phyloP scores from a whole-genome alignment of 2,329 filamentous ascomycete genomes.

The Blastomyces silverae region DNA sequence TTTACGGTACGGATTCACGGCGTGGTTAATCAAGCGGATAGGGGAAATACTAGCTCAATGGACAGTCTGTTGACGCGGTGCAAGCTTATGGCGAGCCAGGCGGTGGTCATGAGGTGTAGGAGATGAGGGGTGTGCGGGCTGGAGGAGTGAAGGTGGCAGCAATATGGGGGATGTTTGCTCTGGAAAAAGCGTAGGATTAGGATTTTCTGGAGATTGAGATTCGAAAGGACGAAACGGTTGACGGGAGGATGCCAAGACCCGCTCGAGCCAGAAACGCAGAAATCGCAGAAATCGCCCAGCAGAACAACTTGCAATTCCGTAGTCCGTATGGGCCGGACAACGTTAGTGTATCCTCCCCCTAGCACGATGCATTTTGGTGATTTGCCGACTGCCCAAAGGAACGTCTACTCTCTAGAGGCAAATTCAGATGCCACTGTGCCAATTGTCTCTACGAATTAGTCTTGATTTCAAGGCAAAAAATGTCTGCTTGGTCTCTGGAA shows the following conservation, averaged over 20 bases:
- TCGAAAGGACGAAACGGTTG: background rate
- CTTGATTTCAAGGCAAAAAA: background rate
- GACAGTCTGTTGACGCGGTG: background rate
- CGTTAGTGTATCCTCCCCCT: too few relatives aligned
- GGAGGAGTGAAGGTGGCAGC: background rate
- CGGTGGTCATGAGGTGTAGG: background rate
- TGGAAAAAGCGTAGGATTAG: slow-evolving; percentile 7
- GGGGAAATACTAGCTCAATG: slow-evolving; percentile 6
- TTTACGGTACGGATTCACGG: background rate
- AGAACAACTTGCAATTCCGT: background rate
- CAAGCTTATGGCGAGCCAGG: background rate
- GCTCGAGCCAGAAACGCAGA: slow-evolving; percentile 4
- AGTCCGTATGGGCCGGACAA: too few relatives aligned
- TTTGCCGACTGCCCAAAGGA: too few relatives aligned
- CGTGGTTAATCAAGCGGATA: background rate
- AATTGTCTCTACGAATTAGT: background rate
- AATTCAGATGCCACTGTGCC: background rate
- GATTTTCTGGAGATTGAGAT: slow-evolving; percentile 9
- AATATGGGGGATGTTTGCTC: background rate
- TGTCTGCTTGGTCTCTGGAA: background rate
- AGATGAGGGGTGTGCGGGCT: background rate
- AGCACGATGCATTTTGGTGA: too few relatives aligned
- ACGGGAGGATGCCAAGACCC: slow-evolving; percentile 9
- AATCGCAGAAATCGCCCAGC: background rate
- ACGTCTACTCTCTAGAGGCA: too few relatives aligned